Conservation (phyloP, 805 yeast species). For the Candida pseudofarinosa region DNA sequence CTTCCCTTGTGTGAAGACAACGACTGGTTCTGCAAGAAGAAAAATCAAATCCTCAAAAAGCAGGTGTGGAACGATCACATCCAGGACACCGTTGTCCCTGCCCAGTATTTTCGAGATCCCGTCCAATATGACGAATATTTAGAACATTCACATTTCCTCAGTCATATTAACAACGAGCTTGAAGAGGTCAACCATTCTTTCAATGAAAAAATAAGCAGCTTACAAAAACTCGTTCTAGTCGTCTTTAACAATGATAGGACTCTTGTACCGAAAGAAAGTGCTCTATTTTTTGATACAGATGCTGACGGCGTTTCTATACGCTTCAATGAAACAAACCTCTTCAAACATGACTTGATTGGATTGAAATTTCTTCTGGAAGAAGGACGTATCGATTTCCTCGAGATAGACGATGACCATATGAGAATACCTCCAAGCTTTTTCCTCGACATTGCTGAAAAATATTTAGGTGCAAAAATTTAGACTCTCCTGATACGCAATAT, state of each 20-base stretch:
- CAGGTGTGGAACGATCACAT: constrained; percentile 59
- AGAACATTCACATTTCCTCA: constrained; percentile 54
- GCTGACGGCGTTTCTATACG: constrained; percentile 39
- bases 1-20: constrained; percentile 52
- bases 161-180: constrained; percentile 63
- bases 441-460: constrained; percentile 36
- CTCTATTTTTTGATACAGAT: constrained; percentile 60
- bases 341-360: constrained; percentile 57
- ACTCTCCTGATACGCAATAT: background rate
- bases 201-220: constrained; percentile 34
- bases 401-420: constrained; percentile 64
- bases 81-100: constrained; percentile 59
- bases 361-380: constrained; percentile 43
- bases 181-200: constrained; percentile 35
- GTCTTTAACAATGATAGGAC: constrained; percentile 62
- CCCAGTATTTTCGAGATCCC: constrained; percentile 73
- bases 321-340: constrained; percentile 48
- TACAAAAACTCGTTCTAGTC: constrained; percentile 57
- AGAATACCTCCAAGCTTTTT: constrained; percentile 51
- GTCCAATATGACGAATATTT: constrained; percentile 50
- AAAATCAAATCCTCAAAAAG: constrained; percentile 50
- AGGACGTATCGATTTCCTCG: constrained; percentile 44
- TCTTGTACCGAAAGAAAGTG: constrained; percentile 67
- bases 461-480: constrained; percentile 30
- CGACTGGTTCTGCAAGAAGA: constrained; percentile 57